Evolutionary conservation across 441 rosid genomes (phyloP), one percentile per base, ranked within the genome.

Genomic region (Adansonia madagascariensis): DNA sequence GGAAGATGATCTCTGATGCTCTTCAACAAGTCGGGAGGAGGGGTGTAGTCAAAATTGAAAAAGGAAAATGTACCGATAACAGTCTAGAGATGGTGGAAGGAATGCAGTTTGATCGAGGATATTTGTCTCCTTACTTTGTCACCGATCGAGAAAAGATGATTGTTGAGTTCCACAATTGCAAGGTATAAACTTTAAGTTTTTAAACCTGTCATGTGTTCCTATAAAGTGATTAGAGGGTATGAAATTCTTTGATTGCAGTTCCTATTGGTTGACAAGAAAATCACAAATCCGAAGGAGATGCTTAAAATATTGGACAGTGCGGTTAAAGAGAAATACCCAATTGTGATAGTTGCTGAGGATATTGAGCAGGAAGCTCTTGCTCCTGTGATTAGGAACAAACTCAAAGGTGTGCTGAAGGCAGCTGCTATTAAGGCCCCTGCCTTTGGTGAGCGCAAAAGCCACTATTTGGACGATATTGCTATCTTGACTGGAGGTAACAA

Each of bases 371-470:
- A 88, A 75, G 98, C 99, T 71, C 86, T 94, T 73, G 93, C 96
- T 88, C 89, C 90, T 12, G 79, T 95, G 53, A 89, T 94, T 71
- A 87, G 89, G 85, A 93, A 94, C 88, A 94, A 94, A 79, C 95
- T 90, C 66, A 87, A 79, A 85, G 97, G 99, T 75, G 84, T 82
- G 74, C 67, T 95, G 77, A 91, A 89, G 85, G 97, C 81, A 31
- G 99, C 90, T 76, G 99, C 97, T 64, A 85, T 92, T 41, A 91
- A 91, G 85, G 95, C 97, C 81, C 98, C 99, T 65, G 86, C 97
- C 22, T 94, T 91, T 82, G 97, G 97, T 5, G 97, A 90, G 85
- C 89, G 91, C 80, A 95, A 92, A 89, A 90, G 97, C 85, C 91
- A 91, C 79, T 92, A 83, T 85, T 86, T 95, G 82, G 99, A 94